Percentiles rank a stretch among this genome's conserved stretches.
phyloP scores from a whole-genome alignment of 2,329 filamentous ascomycete species.

The Thermoascus crustaceus region DNA sequence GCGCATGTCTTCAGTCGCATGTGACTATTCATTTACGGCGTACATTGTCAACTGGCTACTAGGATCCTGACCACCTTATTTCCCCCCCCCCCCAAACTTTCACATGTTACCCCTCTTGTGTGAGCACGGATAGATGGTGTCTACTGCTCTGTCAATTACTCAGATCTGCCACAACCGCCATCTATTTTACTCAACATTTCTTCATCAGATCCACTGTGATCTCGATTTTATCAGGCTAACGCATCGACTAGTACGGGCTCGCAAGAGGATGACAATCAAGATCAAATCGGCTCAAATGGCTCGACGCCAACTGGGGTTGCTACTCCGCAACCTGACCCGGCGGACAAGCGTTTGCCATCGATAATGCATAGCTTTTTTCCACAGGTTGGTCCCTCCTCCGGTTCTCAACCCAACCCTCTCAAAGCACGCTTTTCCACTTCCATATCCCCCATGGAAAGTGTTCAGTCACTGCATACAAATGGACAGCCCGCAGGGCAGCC shows the following conservation, averaged over 20 bases:
- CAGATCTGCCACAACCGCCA: no score
- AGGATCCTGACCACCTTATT: slow-evolving; percentile 2
- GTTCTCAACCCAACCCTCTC: slow-evolving; percentile 52
- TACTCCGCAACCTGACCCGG: slow-evolving; percentile 85
- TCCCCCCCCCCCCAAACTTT: slow-evolving; percentile 6
- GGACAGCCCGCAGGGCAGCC: slow-evolving; percentile 15
- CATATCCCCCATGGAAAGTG: slow-evolving; percentile 18
- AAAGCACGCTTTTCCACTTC: slow-evolving; percentile 32
- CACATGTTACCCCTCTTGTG: not conserved
- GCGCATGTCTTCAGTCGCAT: not conserved
- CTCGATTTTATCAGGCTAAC: slow-evolving; percentile 21
- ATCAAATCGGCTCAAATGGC: slow-evolving; percentile 58
- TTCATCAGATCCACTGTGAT: no score
- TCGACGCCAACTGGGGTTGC: slow-evolving; percentile 85
- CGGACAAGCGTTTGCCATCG: slow-evolving; percentile 89
- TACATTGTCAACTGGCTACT: not conserved
- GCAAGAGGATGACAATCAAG: slow-evolving; percentile 35
- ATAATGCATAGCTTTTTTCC: slow-evolving; percentile 95
- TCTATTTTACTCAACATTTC: no score
- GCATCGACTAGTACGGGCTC: slow-evolving; percentile 16
- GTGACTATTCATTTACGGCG: not conserved
- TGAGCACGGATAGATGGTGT: no score
- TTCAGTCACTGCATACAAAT: slow-evolving; percentile 14
- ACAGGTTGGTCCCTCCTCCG: slow-evolving; percentile 92
- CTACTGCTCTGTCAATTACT: no score